Base-by-base conservation (phyloP, 1,139 yeast species). In the Candida pseudoviswanathii region DNA sequence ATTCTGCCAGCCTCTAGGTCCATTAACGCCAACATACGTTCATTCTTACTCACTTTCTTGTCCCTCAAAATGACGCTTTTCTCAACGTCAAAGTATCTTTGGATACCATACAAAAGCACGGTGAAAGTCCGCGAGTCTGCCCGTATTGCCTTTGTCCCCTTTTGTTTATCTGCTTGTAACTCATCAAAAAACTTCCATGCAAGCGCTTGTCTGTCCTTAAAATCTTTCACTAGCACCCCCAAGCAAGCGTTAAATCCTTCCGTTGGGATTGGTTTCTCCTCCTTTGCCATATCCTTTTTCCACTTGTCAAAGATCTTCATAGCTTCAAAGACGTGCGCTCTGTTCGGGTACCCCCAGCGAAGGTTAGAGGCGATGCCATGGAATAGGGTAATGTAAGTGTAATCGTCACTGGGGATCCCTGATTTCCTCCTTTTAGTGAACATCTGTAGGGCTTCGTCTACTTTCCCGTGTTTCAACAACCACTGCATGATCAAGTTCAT, bases 401-500 rank as follows among this genome's bases (percentile, higher is more conserved):
- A 79, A 22, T 79, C 77, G 56, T 84, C 81, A 4, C 74, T 66
- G 1, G 78, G 76, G 21, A 84, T 75, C 1, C 78, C 79, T 83
- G 87, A 80, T 59, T 84, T 85, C 56, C 81, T 82, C 46, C 89
- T 70, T 64, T 78, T 77, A 50, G 75, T 73, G 51, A 77, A 74
- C 29, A 80, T 54, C 44, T 78, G 78, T 41, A 85, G 53, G 0
- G 86, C 87, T 11, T 54, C 64, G 34, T 67, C 65, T 3, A 76
- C 67, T 39, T 75, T 75, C 3, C 70, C 73, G 5, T 68, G 64
- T 5, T 66, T 64, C 9, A 84, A 63, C 33, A 75, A 68, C 70
- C 81, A 77, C 52, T 77, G 75, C 59, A 82, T 63, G 1, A 87
- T 73, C 11, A 77, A 71, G 54, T 87, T 87, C 82, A 82, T 78